Evolutionary conservation across 495 filamentous ascomycete species (phyloP).

Genomic region (Annulohypoxylon bovei): DNA sequence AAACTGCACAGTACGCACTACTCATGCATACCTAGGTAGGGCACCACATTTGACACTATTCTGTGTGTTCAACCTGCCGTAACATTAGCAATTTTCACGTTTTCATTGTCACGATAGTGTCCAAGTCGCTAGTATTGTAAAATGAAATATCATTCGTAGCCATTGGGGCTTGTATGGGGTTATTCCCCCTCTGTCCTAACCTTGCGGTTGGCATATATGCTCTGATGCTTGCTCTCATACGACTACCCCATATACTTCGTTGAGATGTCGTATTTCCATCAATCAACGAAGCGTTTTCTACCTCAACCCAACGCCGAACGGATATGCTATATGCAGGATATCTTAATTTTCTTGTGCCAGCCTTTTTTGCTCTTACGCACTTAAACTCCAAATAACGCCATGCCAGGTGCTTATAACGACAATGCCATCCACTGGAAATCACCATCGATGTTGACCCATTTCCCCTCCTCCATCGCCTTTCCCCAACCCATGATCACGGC

Average conservation of each 20-base stretch:
- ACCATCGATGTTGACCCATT: conserved; percentile 81
- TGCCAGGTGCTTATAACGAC: conserved; percentile 30
- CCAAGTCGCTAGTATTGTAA: not conserved
- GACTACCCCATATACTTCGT: conserved; percentile 15
- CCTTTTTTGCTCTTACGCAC: conserved; percentile 11
- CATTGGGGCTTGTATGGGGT: conserved; percentile 20
- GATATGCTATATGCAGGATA: conserved; percentile 41
- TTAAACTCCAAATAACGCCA: conserved; percentile 38
- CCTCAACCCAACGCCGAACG: conserved; percentile 26
- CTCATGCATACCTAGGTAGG: no score
- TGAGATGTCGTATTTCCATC: conserved; percentile 19
- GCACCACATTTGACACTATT: no score
- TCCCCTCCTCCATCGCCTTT: conserved; percentile 60
- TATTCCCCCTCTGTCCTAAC: not conserved
- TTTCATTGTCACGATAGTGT: not conserved
- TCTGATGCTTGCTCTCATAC: conserved; percentile 8
- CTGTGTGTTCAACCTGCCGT: not conserved
- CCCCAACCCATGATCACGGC: conserved; percentile 87
- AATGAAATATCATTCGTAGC: conserved; percentile 34
- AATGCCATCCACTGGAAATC: conserved; percentile 65
- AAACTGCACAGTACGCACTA: no score
- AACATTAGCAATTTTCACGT: not conserved
- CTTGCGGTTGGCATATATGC: conserved; percentile 28
- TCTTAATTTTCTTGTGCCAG: conserved; percentile 26
- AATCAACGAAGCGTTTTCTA: conserved; percentile 4